Base-by-base conservation (phyloP, 768 basidiomycete genomes). In the Boletus tylopilopsis region DNA sequence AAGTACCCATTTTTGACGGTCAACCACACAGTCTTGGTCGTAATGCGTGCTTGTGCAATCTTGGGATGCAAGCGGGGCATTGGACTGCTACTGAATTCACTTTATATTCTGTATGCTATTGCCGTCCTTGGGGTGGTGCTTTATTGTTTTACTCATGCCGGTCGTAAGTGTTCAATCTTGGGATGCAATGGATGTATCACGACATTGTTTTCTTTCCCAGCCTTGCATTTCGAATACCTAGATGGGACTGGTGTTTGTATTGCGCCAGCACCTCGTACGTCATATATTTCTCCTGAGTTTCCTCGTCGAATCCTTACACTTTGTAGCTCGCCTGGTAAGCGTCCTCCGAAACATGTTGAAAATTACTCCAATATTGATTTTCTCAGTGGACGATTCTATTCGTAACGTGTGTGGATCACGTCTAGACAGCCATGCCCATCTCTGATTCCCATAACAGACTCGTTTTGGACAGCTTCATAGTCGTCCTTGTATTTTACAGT, bases 41-140 rank as follows among this genome's bases (percentile, higher is more conserved):
- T 50, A 16, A 42, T 64, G 39, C 59, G 64, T 4, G 51, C 57
- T 11, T 66, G 62, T 39, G 64, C 62, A 15, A 56, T 66, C 29
- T 34, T 56, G 45, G 45, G 59, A 19, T 57, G 49, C 39, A 43
- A 27, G 5, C 58, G 42, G 22, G 13, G 24, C 34, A 3, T 57
- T 8, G 27, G 35, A 5, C 2, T 25, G 0, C 4, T n/a, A 2
- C 32, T 39, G 16, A 49, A 40, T 27, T 13, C 12, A 2, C 3
- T 54, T 2, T 66, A 66, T n/a, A 1, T 43, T 19, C 4, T 54
- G 5, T 66, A 51, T 29, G 22, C 47, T 3, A 0, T 51, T 2
- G 16, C 8, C 12, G 4, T 57, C 18, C 29, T 54, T 22, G 18
- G 21, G 2, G 25, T 32, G n/a, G 40, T 41, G 4, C 1, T 35